Evolutionary conservation across 768 basidiomycete genomes (phyloP).

Genomic region (Dioszegia hungarica): DNA sequence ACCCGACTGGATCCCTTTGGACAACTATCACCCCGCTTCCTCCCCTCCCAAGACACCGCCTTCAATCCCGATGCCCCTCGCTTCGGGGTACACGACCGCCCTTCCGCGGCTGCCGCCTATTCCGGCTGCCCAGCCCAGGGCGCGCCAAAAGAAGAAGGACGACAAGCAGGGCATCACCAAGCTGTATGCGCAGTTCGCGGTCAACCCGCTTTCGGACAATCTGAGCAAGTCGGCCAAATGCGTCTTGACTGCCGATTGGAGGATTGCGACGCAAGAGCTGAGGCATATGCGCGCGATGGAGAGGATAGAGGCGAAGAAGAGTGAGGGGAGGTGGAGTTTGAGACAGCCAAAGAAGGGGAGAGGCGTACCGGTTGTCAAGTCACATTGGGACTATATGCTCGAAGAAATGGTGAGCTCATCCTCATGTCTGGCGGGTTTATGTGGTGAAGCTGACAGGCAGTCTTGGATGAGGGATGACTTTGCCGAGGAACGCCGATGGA

Average conservation of each 20-base stretch:
- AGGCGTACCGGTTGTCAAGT: conserved; percentile 62
- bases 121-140: conserved; percentile 14
- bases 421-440: no score
- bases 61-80: conserved; percentile 30
- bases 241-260: conserved; percentile 40
- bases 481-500: conserved; percentile 90
- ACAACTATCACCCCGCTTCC: conserved; percentile 26
- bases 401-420: conserved; percentile 78
- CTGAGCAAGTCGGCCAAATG: conserved; percentile 41
- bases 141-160: conserved; percentile 12
- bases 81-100: conserved; percentile 26
- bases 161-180: conserved; percentile 26
- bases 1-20: conserved; percentile 30
- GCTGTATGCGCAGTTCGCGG: conserved; percentile 29
- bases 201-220: conserved; percentile 40
- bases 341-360: conserved; percentile 92
- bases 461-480: conserved; percentile 98
- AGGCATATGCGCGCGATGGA: conserved; percentile 74
- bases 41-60: conserved; percentile 15
- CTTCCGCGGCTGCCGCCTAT: conserved; percentile 34
- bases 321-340: conserved; percentile 78
- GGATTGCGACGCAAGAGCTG: conserved; percentile 77
- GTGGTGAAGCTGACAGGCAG: no score
- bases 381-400: conserved; percentile 91
- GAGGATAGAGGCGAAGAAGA: conserved; percentile 75